Evolutionary conservation across 2,329 filamentous ascomycete species (phyloP).

Genomic region (Ophiostoma quercus): DNA sequence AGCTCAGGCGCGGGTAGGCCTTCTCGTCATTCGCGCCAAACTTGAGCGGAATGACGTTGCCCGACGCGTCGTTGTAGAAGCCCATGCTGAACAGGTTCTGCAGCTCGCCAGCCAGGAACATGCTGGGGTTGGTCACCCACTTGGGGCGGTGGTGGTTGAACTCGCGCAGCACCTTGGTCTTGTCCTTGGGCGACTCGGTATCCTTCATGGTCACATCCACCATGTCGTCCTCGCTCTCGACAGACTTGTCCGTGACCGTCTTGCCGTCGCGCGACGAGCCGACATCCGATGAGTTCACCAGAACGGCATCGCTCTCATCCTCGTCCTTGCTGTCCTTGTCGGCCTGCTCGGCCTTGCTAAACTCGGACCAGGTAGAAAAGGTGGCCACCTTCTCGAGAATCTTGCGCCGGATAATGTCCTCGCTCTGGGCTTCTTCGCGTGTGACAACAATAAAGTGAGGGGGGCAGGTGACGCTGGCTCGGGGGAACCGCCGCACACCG

Average conservation of each 20-base stretch:
- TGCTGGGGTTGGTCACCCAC: conserved; percentile 46
- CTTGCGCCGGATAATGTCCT: conserved; percentile 74
- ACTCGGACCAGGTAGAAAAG: conserved; percentile 65
- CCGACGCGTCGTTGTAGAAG: conserved; percentile 52
- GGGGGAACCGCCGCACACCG: conserved; percentile 24
- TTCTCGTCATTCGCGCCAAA: conserved; percentile 57
- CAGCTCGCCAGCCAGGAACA: conserved; percentile 57
- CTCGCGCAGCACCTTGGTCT: conserved; percentile 37
- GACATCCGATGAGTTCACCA: conserved; percentile 58
- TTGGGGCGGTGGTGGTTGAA: conserved; percentile 49
- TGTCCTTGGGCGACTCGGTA: conserved; percentile 34
- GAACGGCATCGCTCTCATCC: conserved; percentile 16
- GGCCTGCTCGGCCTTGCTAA: conserved; percentile 48
- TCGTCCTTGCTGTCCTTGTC: background rate
- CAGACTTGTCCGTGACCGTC: conserved; percentile 64
- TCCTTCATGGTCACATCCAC: conserved; percentile 86
- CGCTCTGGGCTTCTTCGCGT: conserved; percentile 59
- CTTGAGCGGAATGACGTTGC: conserved; percentile 62
- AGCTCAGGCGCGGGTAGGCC: conserved; percentile 47
- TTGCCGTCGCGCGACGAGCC: conserved; percentile 65
- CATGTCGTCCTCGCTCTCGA: conserved; percentile 84
- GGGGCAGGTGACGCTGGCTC: conserved; percentile 34
- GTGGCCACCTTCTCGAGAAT: conserved; percentile 69
- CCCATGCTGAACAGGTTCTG: conserved; percentile 73
- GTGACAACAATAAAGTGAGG: conserved; percentile 72